A percentile compares a stretch with the other conserved stretches of the same genome.
phyloP scores from a whole-genome alignment of 345 rosid species.

The Eucalyptus viminalis region DNA sequence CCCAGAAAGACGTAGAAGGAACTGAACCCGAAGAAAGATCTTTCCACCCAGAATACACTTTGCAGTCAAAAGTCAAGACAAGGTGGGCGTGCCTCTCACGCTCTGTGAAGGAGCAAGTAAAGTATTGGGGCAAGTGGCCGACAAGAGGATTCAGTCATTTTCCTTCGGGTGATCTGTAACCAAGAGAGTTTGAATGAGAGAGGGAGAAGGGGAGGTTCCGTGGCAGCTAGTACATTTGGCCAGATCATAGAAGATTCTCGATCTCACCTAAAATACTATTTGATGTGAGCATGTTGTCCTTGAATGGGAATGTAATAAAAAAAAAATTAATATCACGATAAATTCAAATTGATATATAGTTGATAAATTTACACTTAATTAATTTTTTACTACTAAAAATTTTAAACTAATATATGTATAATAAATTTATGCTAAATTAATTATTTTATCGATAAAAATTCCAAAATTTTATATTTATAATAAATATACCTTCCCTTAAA shows the following conservation, averaged over 20 bases:
- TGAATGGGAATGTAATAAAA: background rate
- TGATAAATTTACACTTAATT: no score
- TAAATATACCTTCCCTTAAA: no score
- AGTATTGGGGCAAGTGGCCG: background rate
- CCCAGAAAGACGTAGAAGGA: background rate
- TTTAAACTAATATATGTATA: accelerated
- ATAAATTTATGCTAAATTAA: no score
- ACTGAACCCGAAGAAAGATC: background rate
- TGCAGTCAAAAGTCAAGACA: background rate
- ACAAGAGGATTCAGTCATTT: background rate
- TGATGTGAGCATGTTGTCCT: background rate
- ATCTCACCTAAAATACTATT: no score
- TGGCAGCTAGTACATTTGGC: background rate
- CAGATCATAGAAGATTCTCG: no score
- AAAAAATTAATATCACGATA: no score
- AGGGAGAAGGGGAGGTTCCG: background rate
- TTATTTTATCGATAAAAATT: no score
- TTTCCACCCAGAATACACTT: background rate
- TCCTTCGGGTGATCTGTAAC: background rate
- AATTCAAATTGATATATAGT: no score
- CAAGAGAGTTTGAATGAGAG: background rate
- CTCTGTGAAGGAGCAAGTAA: background rate
- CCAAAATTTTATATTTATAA: no score
- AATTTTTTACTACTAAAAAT: no score
- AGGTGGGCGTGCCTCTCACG: background rate